A percentile compares a stretch with the other conserved stretches of the same genome.
Evolutionary conservation across 2,329 filamentous ascomycete species (phyloP).

Genomic region (Xylogone sp.): DNA sequence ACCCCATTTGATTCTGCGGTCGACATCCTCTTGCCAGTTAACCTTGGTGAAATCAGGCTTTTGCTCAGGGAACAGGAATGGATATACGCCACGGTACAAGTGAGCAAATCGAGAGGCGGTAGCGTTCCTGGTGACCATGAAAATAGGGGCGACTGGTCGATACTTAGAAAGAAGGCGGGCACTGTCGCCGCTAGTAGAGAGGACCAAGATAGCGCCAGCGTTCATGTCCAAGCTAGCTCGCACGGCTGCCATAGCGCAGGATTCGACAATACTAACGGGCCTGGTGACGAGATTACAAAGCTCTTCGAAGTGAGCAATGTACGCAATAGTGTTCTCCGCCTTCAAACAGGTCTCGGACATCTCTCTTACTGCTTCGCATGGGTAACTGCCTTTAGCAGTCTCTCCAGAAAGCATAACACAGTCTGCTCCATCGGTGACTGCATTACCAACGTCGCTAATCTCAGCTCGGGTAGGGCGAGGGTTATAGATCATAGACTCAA

Average conservation of each 20-base stretch:
- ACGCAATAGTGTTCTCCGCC: conserved; percentile 95
- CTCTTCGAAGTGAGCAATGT: conserved; percentile 96
- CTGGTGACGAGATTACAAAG: conserved; percentile 78
- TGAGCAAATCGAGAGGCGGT: conserved; percentile 86
- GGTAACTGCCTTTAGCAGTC: conserved; percentile 97
- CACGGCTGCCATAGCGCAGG: conserved; percentile 94
- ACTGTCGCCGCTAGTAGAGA: conserved; percentile 93
- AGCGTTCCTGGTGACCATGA: conserved; percentile 93
- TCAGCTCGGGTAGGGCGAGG: conserved; percentile 95
- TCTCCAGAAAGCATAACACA: conserved; percentile 99
- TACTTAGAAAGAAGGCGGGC: conserved; percentile 97
- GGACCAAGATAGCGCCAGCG: conserved; percentile 90
- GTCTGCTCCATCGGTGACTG: conserved; percentile 94
- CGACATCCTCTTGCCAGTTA: conserved; percentile 99
- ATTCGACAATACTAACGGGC: conserved; percentile 85
- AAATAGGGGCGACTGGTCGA: conserved; percentile 96
- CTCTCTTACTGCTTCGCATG: conserved; percentile 86
- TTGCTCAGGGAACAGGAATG: conserved; percentile 86
- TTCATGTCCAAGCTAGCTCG: conserved; percentile 94
- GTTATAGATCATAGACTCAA: conserved; percentile 99
- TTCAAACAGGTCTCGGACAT: conserved; percentile 98
- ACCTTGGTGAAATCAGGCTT: conserved; percentile 93
- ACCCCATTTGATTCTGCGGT: conserved; percentile 96
- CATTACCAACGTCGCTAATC: conserved; percentile 97
- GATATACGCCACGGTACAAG: conserved; percentile 96